A percentile compares a stretch with the other conserved stretches of the same genome.
phyloP scores from a whole-genome alignment of 225 moss, liverwort and hornwort species.

The Physcomitrium patens region DNA sequence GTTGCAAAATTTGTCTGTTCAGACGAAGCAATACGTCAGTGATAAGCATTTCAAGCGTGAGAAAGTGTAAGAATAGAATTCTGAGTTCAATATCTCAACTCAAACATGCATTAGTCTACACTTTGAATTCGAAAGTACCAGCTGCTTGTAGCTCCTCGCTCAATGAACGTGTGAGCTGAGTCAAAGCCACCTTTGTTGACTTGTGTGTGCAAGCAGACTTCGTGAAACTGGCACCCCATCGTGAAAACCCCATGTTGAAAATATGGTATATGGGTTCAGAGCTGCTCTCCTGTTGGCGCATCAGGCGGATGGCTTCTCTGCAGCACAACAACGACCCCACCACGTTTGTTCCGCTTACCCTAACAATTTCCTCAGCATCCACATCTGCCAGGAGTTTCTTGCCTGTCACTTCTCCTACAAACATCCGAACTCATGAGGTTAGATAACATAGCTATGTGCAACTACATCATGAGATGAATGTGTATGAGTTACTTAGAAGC shows the following conservation, averaged over 20 bases:
- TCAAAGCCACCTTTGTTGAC: constrained; percentile 90
- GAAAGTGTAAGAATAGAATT: not conserved
- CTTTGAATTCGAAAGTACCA: constrained; percentile 40
- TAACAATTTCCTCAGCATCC: constrained; percentile 82
- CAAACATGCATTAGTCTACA: constrained; percentile 1
- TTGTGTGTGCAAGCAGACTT: constrained; percentile 96
- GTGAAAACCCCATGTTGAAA: constrained; percentile 97
- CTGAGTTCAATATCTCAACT: constrained; percentile 11
- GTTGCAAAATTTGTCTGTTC: not conserved
- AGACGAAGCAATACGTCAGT: not conserved
- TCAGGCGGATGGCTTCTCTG: constrained; percentile 84
- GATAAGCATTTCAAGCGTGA: not conserved
- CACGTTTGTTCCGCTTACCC: constrained; percentile 90
- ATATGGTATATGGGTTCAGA: constrained; percentile 73
- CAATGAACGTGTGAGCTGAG: constrained; percentile 87
- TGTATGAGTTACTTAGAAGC: too few relatives aligned
- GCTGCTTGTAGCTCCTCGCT: constrained; percentile 82
- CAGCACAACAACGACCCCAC: constrained; percentile 91
- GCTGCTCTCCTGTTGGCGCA: constrained; percentile 70
- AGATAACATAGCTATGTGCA: too few relatives aligned
- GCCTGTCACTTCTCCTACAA: constrained; percentile 87
- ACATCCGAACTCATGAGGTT: not conserved
- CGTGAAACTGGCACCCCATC: constrained; percentile 92
- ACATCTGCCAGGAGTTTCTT: constrained; percentile 90
- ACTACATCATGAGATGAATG: not conserved